Evolutionary conservation across 495 filamentous ascomycete genomes (phyloP), one percentile per base, ranked within the genome.

Genomic region (Haplographium delicatum): DNA sequence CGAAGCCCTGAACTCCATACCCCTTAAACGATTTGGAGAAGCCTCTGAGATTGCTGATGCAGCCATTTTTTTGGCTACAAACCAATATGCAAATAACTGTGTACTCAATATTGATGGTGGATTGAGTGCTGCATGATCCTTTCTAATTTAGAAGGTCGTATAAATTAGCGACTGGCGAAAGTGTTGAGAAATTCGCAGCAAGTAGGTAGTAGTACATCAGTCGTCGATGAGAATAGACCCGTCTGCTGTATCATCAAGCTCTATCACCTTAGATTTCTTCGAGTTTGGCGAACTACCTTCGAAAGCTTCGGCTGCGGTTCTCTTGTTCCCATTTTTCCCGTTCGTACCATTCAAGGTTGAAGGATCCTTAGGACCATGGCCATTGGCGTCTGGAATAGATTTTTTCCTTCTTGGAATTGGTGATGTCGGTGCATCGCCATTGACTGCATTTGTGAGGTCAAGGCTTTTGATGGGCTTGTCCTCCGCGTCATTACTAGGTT

Each of bases 51-150:
- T 94, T 23, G 88, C 88, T n/a, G 83, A 89, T 51, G 88, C 88
- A 39, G 88, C 82, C 35, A 65, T 80, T 24, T 94, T 93, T 64
- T 75, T 95, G 15, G 83, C 79, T n/a, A 72, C 69, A 24, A 93
- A 89, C 64, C 62, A 78, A 37, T 95, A 90, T 62, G 83, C 86
- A 7, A 89, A 90, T 60, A 91, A 91, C 48, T 90, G 87, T 66
- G 76, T 90, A 22, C 72, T 95, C 7, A 90, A 88, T 58, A 72
- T 95, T n/a, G 89, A 94, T 62, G 89, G 89, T 15, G 89, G 89
- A 1, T 59, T 91, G 46, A 89, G 86, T 58, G 85, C 84, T 11
- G 67, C 74, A 16, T 86, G 60, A 63, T 35, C 8, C 10, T n/a
- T 40, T 47, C 28, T 16, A 24, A n/a, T 24, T 23, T 31, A n/a